phyloP scores from a whole-genome alignment of 805 yeast genomes.

The Komagataella ulmi region DNA sequence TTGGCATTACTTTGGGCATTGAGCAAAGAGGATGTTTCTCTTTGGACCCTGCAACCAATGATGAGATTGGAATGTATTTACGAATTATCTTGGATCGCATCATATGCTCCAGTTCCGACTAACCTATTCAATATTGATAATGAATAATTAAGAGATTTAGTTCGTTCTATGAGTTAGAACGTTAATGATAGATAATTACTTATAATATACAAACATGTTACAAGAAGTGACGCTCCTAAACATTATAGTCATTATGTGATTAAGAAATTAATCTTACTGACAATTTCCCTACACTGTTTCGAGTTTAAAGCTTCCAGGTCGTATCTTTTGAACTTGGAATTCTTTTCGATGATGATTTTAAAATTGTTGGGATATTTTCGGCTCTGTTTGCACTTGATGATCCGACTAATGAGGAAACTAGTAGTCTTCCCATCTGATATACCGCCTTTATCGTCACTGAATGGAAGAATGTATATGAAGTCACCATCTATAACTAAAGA shows the following conservation, averaged over 20 bases:
- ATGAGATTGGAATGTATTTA: not conserved
- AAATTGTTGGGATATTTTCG: constrained; percentile 65
- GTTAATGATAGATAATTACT: not conserved
- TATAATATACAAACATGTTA: too few species aligned
- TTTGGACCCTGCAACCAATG: not conserved
- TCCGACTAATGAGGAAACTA: constrained; percentile 74
- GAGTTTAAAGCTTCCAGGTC: constrained; percentile 67
- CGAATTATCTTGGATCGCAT: not conserved
- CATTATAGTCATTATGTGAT: not conserved
- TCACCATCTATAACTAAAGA: constrained; percentile 89
- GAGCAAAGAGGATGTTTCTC: not conserved
- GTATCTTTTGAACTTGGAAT: constrained; percentile 64
- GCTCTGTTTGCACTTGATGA: constrained; percentile 63
- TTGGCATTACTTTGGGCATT: not conserved
- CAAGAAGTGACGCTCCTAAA: not conserved
- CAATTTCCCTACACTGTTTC: constrained; percentile 58
- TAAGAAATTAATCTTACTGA: constrained; percentile 38
- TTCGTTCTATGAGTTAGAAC: not conserved
- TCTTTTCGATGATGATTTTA: constrained; percentile 64
- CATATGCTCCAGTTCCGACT: not conserved
- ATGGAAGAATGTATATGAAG: constrained; percentile 77
- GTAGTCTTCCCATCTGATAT: constrained; percentile 67
- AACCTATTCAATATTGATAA: not conserved
- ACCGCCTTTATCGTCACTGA: constrained; percentile 49
- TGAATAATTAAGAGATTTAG: not conserved